Evolutionary conservation across 2,329 filamentous ascomycete species (phyloP).

Genomic region (Trichoderma sp.): DNA sequence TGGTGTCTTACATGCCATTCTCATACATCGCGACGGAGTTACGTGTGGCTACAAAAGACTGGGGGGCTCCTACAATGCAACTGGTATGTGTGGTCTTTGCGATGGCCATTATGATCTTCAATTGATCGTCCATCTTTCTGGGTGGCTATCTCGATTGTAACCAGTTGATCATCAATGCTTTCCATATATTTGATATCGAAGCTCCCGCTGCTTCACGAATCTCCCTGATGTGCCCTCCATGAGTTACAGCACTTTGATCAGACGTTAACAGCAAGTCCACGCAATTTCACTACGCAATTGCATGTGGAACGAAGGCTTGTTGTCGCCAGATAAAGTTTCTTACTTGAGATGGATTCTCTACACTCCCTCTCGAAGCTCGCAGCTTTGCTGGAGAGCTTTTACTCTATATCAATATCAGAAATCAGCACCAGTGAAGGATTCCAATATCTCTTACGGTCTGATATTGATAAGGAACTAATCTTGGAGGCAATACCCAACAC

Average conservation of each 20-base stretch:
- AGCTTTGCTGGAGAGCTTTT: slow-evolving; percentile 23
- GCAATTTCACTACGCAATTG: not conserved
- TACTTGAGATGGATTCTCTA: slow-evolving; percentile 20
- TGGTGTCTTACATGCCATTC: slow-evolving; percentile 25
- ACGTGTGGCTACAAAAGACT: slow-evolving; percentile 1
- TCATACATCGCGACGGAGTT: slow-evolving; percentile 23
- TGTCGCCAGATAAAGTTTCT: not conserved
- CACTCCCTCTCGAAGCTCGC: slow-evolving; percentile 7
- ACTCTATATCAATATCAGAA: slow-evolving; percentile 22
- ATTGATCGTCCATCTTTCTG: slow-evolving; percentile 18
- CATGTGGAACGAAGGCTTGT: not conserved
- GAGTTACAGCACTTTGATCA: not conserved
- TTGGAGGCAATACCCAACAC: slow-evolving; percentile 26
- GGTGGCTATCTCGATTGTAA: not conserved
- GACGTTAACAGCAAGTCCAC: not conserved
- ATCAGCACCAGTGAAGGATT: slow-evolving; percentile 21
- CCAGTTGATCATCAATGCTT: not conserved
- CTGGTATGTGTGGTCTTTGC: slow-evolving; percentile 27
- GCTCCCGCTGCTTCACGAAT: not conserved
- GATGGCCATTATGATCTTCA: slow-evolving; percentile 17
- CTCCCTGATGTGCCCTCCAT: not conserved
- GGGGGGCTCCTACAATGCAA: slow-evolving; percentile 10
- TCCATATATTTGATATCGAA: slow-evolving; percentile 7
- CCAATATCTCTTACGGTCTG: slow-evolving; percentile 9
- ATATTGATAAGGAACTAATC: slow-evolving; percentile 23